Percentiles rank a stretch among this genome's conserved stretches.
phyloP scores from a whole-genome alignment of 2,329 filamentous ascomycete genomes.

The Ophidiomyces ophidiicola region DNA sequence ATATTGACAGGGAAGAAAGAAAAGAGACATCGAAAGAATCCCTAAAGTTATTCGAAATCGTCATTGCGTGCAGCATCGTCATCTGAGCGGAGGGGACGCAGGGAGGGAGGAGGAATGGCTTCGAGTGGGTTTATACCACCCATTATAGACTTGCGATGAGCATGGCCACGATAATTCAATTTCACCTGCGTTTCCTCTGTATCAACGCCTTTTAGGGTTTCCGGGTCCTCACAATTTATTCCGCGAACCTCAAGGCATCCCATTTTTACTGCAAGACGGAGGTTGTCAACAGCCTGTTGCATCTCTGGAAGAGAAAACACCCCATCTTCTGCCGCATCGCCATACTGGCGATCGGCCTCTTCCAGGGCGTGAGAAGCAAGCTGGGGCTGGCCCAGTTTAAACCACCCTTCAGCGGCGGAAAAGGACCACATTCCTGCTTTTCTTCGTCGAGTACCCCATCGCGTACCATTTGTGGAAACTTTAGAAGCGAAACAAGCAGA shows the following conservation, averaged over 20 bases:
- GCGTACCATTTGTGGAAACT: conserved; percentile 51
- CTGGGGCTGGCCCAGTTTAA: conserved; percentile 60
- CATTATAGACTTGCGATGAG: conserved; percentile 46
- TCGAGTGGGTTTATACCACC: conserved; percentile 40
- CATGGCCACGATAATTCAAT: conserved; percentile 38
- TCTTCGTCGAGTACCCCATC: conserved; percentile 59
- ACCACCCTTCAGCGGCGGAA: conserved; percentile 72
- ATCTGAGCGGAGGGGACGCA: conserved; percentile 25
- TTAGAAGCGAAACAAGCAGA: conserved; percentile 72
- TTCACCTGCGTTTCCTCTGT: conserved; percentile 41
- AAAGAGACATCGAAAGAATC: conserved; percentile 1
- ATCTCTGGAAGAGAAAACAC: conserved; percentile 41
- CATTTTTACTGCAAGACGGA: conserved; percentile 33
- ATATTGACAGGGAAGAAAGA: conserved; percentile 5
- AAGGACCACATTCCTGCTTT: conserved; percentile 88
- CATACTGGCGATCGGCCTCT: conserved; percentile 49
- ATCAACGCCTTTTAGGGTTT: conserved; percentile 20
- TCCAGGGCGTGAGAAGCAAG: conserved; percentile 69
- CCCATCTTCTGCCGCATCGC: conserved; percentile 31
- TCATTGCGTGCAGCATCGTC: conserved; percentile 29
- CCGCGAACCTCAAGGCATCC: conserved; percentile 34
- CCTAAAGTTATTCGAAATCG: conserved; percentile 36
- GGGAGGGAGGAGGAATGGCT: conserved; percentile 40
- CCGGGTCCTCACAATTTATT: conserved; percentile 23
- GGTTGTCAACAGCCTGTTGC: conserved; percentile 35